Base-by-base conservation (phyloP, 1,284 basidiomycete genomes). In the Cryptococcus deneoformans region DNA sequence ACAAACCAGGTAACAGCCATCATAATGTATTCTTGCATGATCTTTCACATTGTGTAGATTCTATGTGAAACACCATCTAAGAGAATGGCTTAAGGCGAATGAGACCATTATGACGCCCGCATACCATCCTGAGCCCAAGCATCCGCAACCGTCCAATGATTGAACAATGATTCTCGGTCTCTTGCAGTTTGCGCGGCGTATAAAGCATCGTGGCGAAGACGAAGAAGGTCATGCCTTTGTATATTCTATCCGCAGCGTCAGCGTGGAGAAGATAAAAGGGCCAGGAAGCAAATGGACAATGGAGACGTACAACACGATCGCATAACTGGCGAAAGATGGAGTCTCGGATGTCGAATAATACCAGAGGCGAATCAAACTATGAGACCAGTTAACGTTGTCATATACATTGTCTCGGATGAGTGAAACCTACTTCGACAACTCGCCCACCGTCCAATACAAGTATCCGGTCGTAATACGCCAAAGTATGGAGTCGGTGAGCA, bases 401-500 rank as follows among this genome's bases (percentile, higher is more conserved):
- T 29, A 43, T 43, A 43, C 39, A 37, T 45, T 8, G 24, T 43
- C 46, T 46, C 35, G 43, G 16, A 10, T 14, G 20, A 29, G 35
- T 5, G 42, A 20, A 10, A 46, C 68, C 57, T 38, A 68, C 67
- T 49, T 73, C 72, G 2, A 56, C 65, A 7, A 76, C 62, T n/a
- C 56, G 46, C 2, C 77, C 77, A 1, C 59, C 60, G 51, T 77
- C 71, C 59, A 79, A 64, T 6, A 77, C 73, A 16, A 78, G 60
- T 16, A 78, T 69, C 5, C 70, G 63, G 60, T 78, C 76, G 59
- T 74, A 79, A 35, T 68, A 72, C n/a, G 74, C 69, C 53, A 93
- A 87, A 1, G 89, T 91, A 60, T 88, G 86, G 38, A 90, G 59
- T 20, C 89, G 80, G 73, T 87, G 87, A 0, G 88, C 87, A 54